Conservation (phyloP, 345 rosid genomes). For the Nephelium lappaceum region DNA sequence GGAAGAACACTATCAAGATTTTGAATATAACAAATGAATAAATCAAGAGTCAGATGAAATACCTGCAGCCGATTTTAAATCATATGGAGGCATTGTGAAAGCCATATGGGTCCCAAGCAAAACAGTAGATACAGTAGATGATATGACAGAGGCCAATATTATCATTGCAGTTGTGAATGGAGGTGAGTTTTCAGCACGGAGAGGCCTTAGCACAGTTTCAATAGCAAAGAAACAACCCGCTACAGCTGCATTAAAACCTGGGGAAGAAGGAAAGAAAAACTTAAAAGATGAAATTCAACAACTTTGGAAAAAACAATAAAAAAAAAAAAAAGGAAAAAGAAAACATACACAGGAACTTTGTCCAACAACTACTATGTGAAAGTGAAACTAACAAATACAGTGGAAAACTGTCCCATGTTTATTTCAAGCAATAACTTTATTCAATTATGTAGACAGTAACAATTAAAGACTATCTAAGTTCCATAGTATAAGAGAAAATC, state of each 20-base stretch:
- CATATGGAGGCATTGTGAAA: slow-evolving; percentile 91
- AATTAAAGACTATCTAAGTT: not conserved
- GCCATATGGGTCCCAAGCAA: slow-evolving; percentile 88
- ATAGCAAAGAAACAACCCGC: slow-evolving; percentile 99
- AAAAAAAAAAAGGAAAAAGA: too few relatives aligned
- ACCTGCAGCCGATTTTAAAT: slow-evolving; percentile 99
- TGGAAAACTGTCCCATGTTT: not conserved
- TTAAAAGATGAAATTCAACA: not conserved
- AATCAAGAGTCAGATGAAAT: slow-evolving; percentile 17
- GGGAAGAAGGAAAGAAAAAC: slow-evolving; percentile 11
- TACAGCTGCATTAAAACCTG: slow-evolving; percentile 98
- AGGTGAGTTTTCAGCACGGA: slow-evolving; percentile 92
- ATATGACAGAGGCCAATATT: slow-evolving; percentile 90
- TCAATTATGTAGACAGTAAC: not conserved
- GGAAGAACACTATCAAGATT: not conserved
- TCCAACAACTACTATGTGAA: not conserved
- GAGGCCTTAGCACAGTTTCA: slow-evolving; percentile 94
- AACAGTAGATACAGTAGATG: slow-evolving; percentile 93
- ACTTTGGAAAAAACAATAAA: not conserved
- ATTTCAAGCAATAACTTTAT: not conserved
- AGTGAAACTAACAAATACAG: not conserved
- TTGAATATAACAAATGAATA: not conserved
- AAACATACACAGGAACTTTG: not conserved
- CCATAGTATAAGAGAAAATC: not conserved
- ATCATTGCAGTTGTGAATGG: slow-evolving; percentile 99